These are phyloP conservation scores for Sonneratia caseolaris DNA, from an alignment of 345 rosid species.

Conservation along the genomic window DNA sequence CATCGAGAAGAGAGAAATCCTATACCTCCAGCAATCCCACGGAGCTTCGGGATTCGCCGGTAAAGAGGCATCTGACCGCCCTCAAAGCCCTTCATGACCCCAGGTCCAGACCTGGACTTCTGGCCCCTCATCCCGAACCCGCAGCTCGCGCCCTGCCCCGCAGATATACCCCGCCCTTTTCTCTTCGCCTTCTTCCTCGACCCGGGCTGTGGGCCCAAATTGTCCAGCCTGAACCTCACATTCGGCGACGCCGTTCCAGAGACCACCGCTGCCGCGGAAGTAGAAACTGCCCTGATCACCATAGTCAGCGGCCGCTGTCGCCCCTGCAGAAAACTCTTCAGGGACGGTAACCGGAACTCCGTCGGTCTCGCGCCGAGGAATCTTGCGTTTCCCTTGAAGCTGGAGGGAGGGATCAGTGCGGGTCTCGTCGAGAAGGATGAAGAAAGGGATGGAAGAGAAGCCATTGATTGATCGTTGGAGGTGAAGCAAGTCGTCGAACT, in stretches of 20 bases:
- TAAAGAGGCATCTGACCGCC: constrained; percentile 97
- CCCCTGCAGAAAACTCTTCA: constrained; percentile 8
- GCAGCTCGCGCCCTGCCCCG: constrained; percentile 89
- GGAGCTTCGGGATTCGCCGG: constrained; percentile 79
- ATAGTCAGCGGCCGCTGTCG: constrained; percentile 18
- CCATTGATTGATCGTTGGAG: constrained; percentile 6
- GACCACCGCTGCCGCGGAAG: constrained; percentile 2
- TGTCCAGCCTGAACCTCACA: constrained; percentile 58
- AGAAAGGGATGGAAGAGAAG: constrained; percentile 6
- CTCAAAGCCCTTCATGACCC: constrained; percentile 77
- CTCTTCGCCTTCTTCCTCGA: constrained; percentile 82
- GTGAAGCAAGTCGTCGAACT: background rate
- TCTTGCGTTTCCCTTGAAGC: background rate
- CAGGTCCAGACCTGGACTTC: constrained; percentile 91
- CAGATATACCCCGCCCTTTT: constrained; percentile 84
- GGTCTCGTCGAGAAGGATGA: constrained; percentile 2
- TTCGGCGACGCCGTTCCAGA: constrained; percentile 13
- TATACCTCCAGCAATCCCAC: constrained; percentile 94
- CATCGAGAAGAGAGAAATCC: background rate
- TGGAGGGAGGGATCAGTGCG: background rate
- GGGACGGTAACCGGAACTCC: constrained; percentile 1
- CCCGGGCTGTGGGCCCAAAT: constrained; percentile 84
- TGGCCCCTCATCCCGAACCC: constrained; percentile 99
- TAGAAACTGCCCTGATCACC: constrained; percentile 18
- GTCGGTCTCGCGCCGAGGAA: constrained; percentile 1